phyloP scores from a whole-genome alignment of 225 moss, liverwort and hornwort species.

The Straminergon stramineum region DNA sequence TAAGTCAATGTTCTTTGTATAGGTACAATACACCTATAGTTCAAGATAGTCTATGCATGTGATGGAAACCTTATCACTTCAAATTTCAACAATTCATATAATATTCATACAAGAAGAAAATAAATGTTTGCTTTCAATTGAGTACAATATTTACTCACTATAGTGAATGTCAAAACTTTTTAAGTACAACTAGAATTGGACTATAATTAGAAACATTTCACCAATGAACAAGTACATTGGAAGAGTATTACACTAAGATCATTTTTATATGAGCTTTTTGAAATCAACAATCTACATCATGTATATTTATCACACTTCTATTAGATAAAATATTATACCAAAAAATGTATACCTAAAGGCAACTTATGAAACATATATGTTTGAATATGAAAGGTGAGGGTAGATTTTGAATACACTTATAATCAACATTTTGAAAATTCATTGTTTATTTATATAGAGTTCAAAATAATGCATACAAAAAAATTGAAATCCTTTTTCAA shows the following conservation, averaged over 20 bases:
- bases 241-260: accelerated
- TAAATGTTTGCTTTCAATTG: too few species aligned
- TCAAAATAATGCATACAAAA: too few species aligned
- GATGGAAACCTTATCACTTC: not conserved
- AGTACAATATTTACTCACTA: not conserved
- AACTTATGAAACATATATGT: too few species aligned
- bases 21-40: not conserved
- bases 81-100: not conserved
- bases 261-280: not conserved
- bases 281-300: not conserved
- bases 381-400: not conserved
- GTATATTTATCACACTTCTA: not conserved
- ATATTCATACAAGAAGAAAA: too few species aligned
- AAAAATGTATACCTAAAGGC: not conserved
- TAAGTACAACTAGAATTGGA: not conserved
- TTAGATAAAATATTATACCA: too few species aligned
- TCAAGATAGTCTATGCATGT: not conserved
- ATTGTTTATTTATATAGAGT: not conserved
- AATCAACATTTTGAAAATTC: not conserved
- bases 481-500: not conserved
- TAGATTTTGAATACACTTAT: not conserved
- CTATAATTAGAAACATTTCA: not conserved
- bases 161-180: not conserved
- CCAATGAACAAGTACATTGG: not conserved
- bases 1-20: accelerated